Base-by-base conservation (phyloP, 2,329 filamentous ascomycete genomes). In the Beauveria medogensis region DNA sequence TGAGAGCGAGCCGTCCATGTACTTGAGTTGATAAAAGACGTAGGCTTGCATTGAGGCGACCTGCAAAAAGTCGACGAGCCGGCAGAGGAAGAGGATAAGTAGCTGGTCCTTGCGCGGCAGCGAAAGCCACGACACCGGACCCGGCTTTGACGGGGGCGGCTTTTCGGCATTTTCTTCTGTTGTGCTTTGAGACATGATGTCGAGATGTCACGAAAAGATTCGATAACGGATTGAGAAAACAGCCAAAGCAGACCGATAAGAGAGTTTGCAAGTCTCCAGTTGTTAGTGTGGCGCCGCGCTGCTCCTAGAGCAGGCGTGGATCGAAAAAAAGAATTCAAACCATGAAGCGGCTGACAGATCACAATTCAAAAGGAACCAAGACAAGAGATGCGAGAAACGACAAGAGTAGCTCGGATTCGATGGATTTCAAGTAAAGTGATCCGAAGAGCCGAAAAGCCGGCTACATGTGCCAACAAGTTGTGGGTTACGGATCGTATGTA, bases 1-100 rank as follows among this genome's bases (percentile, higher is more conserved):
- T 18, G 80, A 76, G 16, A 82, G 70, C 0, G 79, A 82, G 2
- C 80, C 80, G 63, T 77, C 72, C 69, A 91, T 89, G 4, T 83
- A 86, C 66, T 84, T 85, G 16, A 91, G 81, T 72, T 90, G 87
- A 72, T 89, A 91, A 74, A 89, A 91, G 69, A 92, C 82, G 70
- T 91, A 92, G 47, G 85, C 82, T 68, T 88, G 82, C 40, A 89
- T 71, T 2, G 82, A 86, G 7, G 87, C 88, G 62, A 90, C 83
- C 5, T 89, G 88, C 43, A 92, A 74, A 51, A 89, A 90, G 69
- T 92, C 89, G 9, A 88, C 88, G 8, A 91, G 75, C 18, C 89
- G 84, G 53, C 86, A 84, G 28, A 91, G 75, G 12, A 87, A 89
- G 24, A 92, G 74, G 57, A 92, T 85, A 40, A 83, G 74, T 7